Conservation (phyloP, 1,284 basidiomycete species). For the Irpex lacteus region DNA sequence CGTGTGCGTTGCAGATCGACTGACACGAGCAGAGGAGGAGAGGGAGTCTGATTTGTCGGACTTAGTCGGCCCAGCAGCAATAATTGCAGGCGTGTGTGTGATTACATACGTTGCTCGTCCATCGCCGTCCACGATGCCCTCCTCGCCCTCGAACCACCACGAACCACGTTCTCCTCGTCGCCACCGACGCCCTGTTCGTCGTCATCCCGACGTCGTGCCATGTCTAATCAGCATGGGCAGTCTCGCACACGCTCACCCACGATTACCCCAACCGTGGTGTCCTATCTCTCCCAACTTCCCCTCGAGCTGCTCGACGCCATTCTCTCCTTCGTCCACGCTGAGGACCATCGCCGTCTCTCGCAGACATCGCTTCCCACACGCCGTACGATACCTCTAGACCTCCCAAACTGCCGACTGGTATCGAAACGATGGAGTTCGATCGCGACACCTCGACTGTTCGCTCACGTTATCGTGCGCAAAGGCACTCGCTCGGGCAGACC, state of each 20-base stretch:
- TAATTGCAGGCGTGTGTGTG: not conserved
- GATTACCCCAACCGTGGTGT: not conserved
- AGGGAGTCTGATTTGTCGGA: not conserved
- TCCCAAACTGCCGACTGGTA: not conserved
- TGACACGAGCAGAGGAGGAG: too few species aligned
- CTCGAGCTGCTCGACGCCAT: conserved; percentile 1
- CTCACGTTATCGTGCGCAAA: not conserved
- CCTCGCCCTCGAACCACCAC: not conserved
- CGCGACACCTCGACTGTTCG: conserved; percentile 1
- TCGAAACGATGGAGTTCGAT: not conserved
- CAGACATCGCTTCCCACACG: not conserved
- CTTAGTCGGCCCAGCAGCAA: not conserved
- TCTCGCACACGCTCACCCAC: not conserved
- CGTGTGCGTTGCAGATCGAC: too few species aligned
- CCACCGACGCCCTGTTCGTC: not conserved
- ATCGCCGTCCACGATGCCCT: not conserved
- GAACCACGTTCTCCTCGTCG: too few species aligned
- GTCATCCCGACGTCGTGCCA: not conserved
- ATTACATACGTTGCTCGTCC: not conserved
- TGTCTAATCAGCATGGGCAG: not conserved
- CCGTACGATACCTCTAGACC: not conserved
- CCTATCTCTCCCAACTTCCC: not conserved
- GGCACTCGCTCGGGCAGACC: not conserved
- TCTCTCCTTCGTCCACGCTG: not conserved
- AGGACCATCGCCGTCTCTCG: not conserved